Conservation (phyloP, 2,329 filamentous ascomycete genomes). For the Pseudogymnoascus sp. region DNA sequence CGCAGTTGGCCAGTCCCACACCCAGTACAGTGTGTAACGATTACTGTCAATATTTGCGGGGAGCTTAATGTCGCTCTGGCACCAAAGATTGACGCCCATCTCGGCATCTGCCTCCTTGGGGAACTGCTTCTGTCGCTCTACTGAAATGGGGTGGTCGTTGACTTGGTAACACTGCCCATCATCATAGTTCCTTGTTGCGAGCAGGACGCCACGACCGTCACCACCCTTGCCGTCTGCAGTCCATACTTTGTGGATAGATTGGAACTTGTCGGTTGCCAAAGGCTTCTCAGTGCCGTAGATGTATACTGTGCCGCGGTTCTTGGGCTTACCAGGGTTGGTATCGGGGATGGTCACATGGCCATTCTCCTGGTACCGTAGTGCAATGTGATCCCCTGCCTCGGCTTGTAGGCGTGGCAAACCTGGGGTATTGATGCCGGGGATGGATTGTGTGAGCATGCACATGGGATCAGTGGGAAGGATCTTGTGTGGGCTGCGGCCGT, state of each 20-base stretch:
- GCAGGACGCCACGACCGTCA: conserved; percentile 62
- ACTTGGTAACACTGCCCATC: conserved; percentile 81
- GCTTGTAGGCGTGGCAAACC: conserved; percentile 31
- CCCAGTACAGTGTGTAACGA: conserved; percentile 77
- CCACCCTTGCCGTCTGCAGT: conserved; percentile 69
- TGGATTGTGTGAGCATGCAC: conserved; percentile 11
- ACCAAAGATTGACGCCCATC: conserved; percentile 7
- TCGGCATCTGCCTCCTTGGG: conserved; percentile 48
- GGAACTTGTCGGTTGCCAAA: conserved; percentile 40
- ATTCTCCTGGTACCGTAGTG: conserved; percentile 65
- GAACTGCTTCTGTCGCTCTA: conserved; percentile 40
- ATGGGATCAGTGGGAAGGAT: conserved; percentile 44
- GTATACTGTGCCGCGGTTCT: conserved; percentile 63
- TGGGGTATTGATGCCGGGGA: conserved; percentile 7
- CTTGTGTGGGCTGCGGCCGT: conserved; percentile 36
- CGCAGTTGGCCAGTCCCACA: conserved; percentile 72
- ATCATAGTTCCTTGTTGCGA: conserved; percentile 72
- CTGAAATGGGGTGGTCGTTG: conserved; percentile 36
- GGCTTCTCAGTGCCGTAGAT: conserved; percentile 63
- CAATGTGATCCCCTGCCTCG: conserved; percentile 53
- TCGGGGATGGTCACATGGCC: conserved; percentile 60
- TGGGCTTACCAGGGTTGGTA: conserved; percentile 49
- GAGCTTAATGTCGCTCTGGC: conserved; percentile 6
- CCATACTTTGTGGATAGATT: conserved; percentile 63
- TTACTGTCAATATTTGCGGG: conserved; percentile 39